Base-by-base conservation (phyloP, 352 stramenopile genomes). In the Pythium coloratum region DNA sequence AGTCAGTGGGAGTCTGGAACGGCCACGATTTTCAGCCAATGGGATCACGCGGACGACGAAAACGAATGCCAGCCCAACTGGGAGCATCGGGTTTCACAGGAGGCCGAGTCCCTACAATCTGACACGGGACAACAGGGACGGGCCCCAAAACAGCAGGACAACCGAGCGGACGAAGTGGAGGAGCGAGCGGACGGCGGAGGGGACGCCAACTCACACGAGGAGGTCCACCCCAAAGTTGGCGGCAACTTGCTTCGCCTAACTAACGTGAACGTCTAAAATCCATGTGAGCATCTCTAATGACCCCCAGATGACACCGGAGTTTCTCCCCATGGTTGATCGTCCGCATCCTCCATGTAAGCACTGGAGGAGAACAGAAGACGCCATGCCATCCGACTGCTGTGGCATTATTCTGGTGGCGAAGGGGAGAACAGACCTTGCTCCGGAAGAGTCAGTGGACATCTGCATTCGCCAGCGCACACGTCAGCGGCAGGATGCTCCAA, bases 1-100 rank as follows among this genome's bases (percentile, higher is more conserved):
- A 72, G 66, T 72, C 66, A 72, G 66, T 72, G 66, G 60, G 66
- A 64, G 59, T 60, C 14, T 44, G 38, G 36, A 55, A 24, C 32
- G 34, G 34, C 12, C 34, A 26, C 46, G 9, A 38, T 50, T 70
- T 59, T 72, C 38, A 46, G 53, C 66, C 54, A 66, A 72, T 67
- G 16, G 40, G 10, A 46, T 5, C 5, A 8, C 24, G 28, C 14
- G 54, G 66, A 64, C 66, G 66, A 53, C 59, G 66, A 65, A 68
- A 72, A 72, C 60, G 66, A 70, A 65, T 64, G 62, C 44, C 30
- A 30, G 13, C 14, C 40, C 28, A 34, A 59, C 57, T 56, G 59
- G 50, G 24, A 61, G 59, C 55, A 72, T 72, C 55, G 38, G 33
- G 3, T 72, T 65, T 46, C 42, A 59, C 7, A 68, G 66, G 66